Conservation (phyloP, 805 yeast genomes). For the Deakozyma indianensis region DNA sequence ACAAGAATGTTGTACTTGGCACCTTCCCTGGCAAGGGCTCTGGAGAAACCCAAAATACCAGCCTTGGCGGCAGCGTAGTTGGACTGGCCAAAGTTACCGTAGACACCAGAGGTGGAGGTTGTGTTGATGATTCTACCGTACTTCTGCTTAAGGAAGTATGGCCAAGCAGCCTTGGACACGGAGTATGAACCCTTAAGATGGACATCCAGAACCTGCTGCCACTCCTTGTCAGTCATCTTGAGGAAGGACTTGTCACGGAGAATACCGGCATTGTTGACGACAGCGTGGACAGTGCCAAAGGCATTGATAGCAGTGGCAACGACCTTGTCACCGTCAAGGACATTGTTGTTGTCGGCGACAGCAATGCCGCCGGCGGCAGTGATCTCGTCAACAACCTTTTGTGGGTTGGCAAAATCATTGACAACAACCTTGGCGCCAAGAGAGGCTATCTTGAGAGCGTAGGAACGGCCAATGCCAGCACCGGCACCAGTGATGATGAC, state of each 20-base stretch:
- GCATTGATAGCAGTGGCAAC: conserved; percentile 60
- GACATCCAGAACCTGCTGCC: conserved; percentile 69
- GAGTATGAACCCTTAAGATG: conserved; percentile 73
- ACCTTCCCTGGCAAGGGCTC: conserved; percentile 85
- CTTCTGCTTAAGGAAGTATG: conserved; percentile 62
- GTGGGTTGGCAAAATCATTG: conserved; percentile 72
- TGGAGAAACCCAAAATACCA: conserved; percentile 73
- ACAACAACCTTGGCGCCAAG: conserved; percentile 94
- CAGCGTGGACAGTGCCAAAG: conserved; percentile 73
- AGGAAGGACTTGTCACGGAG: conserved; percentile 77
- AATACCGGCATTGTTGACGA: conserved; percentile 91
- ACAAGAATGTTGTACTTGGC: conserved; percentile 59
- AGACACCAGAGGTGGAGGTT: conserved; percentile 90
- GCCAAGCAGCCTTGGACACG: conserved; percentile 87
- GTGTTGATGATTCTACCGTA: conserved; percentile 77
- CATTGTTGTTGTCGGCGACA: conserved; percentile 72
- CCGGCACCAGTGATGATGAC: conserved; percentile 94
- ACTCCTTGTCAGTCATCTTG: conserved; percentile 72
- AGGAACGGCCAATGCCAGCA: conserved; percentile 83
- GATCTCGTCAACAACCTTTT: conserved; percentile 61
- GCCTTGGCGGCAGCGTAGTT: conserved; percentile 91
- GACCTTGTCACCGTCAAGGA: conserved; percentile 63
- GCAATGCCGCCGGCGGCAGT: conserved; percentile 62
- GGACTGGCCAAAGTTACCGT: conserved; percentile 96
- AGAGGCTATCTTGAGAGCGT: conserved; percentile 71